phyloP scores from a whole-genome alignment of 164 flowering plant species.

The Houttuynia cordata region DNA sequence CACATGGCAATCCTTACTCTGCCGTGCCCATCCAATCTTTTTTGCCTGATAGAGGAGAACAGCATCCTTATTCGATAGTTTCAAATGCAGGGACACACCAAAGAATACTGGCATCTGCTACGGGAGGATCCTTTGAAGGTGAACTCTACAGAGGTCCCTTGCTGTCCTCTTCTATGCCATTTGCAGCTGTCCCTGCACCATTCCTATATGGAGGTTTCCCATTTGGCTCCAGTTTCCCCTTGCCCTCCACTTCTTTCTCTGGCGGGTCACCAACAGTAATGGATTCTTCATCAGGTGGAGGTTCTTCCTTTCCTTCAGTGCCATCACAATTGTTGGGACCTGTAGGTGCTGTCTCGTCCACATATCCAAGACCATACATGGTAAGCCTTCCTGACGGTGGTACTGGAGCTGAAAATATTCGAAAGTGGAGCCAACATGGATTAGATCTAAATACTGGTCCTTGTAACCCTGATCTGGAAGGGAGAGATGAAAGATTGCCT shows the following conservation, averaged over 20 bases:
- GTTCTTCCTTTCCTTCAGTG: conserved; percentile 41
- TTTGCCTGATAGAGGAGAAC: conserved; percentile 65
- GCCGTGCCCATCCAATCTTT: conserved; percentile 36
- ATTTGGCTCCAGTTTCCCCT: conserved; percentile 51
- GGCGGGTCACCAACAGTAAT: conserved; percentile 33
- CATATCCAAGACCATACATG: conserved; percentile 51
- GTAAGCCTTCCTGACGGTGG: conserved; percentile 37
- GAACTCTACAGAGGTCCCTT: conserved; percentile 56
- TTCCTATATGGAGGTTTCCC: conserved; percentile 61
- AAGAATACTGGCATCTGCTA: conserved; percentile 37
- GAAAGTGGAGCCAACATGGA: conserved; percentile 61
- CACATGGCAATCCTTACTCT: conserved; percentile 37
- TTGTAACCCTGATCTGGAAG: conserved; percentile 42
- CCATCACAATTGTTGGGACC: conserved; percentile 38
- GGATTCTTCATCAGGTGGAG: conserved; percentile 50
- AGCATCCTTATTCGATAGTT: conserved; percentile 32
- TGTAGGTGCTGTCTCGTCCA: conserved; percentile 36
- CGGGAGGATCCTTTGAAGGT: conserved; percentile 38
- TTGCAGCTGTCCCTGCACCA: conserved; percentile 23
- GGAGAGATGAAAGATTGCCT: conserved; percentile 49
- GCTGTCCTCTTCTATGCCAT: conserved; percentile 35
- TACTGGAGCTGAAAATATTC: conserved; percentile 34
- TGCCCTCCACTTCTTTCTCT: conserved; percentile 48
- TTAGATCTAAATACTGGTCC: conserved; percentile 88
- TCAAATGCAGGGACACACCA: conserved; percentile 35